Base-by-base conservation (phyloP, 768 basidiomycete genomes). In the Pulveroboletus sp. region DNA sequence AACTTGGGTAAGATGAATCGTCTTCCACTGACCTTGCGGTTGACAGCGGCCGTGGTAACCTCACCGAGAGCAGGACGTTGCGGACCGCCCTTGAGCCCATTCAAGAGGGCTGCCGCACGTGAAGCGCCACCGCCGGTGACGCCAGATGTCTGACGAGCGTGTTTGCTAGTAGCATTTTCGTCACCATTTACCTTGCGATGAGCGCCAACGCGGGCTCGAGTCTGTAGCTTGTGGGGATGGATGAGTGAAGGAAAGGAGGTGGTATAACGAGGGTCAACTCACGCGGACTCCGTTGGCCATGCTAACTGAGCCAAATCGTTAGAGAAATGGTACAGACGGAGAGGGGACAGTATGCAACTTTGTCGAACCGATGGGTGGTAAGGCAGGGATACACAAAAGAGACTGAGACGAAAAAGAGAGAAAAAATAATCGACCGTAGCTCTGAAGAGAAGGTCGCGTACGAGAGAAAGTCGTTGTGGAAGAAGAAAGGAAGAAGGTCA, bases 1-100 rank as follows among this genome's bases (percentile, higher is more conserved):
- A n/a, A 54, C 4, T 26, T 38, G 24, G 14, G 35, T 26, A 27
- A n/a, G 44, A 45, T 30, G n/a, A 32, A 45, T 11, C 4, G 33
- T 15, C 31, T 43, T 42, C 48, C 15, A 64, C 79, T 56, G 62
- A 86, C 87, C 73, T 86, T 89, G 65, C 82, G 80, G 68, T 89
- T 89, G 45, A 89, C 80, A 49, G 84, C 83, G 53, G 80, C 79
- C 44, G 79, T 83, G 39, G 86, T 86, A 55, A 93, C 90, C 70
- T 93, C 91, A 51, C 83, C 81, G 43, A 94, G 76, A 36, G 83
- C 89, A 30, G 84, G 76, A 57, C 92, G 79, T 65, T 83, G 81
- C 18, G 75, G 70, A 38, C 72, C 76, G 31, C 71, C 73, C 75
- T 90, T 92, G 56, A 68, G 61, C 8, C 66, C 66, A 24, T 49